Evolutionary conservation across 1,284 basidiomycete genomes (phyloP).

Genomic region (Marasmius oreades): DNA sequence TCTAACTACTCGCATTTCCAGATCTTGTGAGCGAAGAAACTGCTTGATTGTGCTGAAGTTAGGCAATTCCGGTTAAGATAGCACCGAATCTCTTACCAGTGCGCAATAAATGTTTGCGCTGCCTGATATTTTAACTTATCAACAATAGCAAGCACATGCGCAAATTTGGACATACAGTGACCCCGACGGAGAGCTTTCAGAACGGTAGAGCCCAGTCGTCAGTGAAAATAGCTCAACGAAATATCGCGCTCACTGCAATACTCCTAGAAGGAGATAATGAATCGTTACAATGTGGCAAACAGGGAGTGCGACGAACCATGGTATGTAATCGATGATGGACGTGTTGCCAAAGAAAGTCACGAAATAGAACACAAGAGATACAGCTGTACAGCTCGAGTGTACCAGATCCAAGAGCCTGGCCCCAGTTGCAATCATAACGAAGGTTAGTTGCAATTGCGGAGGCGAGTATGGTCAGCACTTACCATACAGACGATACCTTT

Average conservation of each 20-base stretch:
- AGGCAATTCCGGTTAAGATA: slow-evolving; percentile 4
- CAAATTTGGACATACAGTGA: slow-evolving; percentile 32
- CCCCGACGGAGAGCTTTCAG: slow-evolving; percentile 29
- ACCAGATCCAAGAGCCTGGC: slow-evolving; percentile 34
- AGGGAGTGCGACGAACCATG: slow-evolving; percentile 27
- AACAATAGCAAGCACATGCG: neutral
- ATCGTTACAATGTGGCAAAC: neutral
- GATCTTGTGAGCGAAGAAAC: slow-evolving; percentile 34
- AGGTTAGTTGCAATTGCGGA: neutral
- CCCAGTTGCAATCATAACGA: too few relatives aligned
- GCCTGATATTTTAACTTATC: slow-evolving; percentile 20
- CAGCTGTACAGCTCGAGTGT: slow-evolving; percentile 35
- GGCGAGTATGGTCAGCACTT: neutral
- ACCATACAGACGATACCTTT: slow-evolving; percentile 30
- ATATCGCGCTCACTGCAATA: slow-evolving; percentile 34
- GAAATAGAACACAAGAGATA: slow-evolving; percentile 36
- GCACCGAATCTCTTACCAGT: slow-evolving; percentile 29
- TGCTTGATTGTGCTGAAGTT: slow-evolving; percentile 13
- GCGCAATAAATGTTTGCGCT: slow-evolving; percentile 35
- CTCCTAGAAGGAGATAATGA: slow-evolving; percentile 26
- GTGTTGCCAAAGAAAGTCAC: slow-evolving; percentile 34
- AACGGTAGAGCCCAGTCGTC: neutral
- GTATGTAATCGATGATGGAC: slow-evolving; percentile 29
- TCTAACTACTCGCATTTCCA: slow-evolving; percentile 30
- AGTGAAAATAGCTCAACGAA: neutral